Percentiles rank a stretch among this genome's conserved stretches.
phyloP scores from a whole-genome alignment of 2,329 filamentous ascomycete species.

The Pseudocercospora crystallina region DNA sequence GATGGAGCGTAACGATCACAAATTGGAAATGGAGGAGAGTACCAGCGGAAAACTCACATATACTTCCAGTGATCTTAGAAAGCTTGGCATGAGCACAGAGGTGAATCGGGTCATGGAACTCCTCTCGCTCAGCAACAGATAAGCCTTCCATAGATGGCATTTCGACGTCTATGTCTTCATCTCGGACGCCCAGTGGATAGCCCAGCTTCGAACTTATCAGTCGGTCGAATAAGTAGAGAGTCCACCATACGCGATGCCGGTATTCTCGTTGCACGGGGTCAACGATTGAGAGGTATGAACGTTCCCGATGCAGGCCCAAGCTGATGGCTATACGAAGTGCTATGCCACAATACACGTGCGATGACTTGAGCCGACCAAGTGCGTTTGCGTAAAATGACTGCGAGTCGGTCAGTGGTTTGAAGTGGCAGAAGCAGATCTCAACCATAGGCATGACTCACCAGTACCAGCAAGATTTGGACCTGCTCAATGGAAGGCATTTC shows the following conservation, averaged over 20 bases:
- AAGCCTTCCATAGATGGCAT: slow-evolving; percentile 42
- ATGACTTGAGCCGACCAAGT: slow-evolving; percentile 48
- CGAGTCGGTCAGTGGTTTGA: background rate
- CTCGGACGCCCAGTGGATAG: slow-evolving; percentile 35
- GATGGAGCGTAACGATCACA: slow-evolving; percentile 1
- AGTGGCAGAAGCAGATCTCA: no score
- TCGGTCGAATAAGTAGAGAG: slow-evolving; percentile 36
- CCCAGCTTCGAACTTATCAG: slow-evolving; percentile 37
- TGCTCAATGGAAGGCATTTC: slow-evolving; percentile 48
- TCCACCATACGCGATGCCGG: slow-evolving; percentile 37
- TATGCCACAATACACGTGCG: slow-evolving; percentile 47
- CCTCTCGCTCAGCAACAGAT: slow-evolving; percentile 22
- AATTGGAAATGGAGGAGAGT: no score
- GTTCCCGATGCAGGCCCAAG: slow-evolving; percentile 44
- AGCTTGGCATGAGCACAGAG: slow-evolving; percentile 44
- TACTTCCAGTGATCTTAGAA: slow-evolving; percentile 36
- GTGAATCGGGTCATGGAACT: slow-evolving; percentile 41
- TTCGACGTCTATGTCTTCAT: slow-evolving; percentile 43
- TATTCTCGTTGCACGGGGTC: slow-evolving; percentile 36
- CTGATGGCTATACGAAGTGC: slow-evolving; percentile 47
- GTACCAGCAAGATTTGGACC: slow-evolving; percentile 46
- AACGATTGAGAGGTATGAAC: slow-evolving; percentile 37
- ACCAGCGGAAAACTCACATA: slow-evolving; percentile 25
- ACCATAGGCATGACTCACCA: slow-evolving; percentile 40
- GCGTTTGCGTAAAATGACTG: slow-evolving; percentile 49